These are phyloP conservation scores for Chalaropsis thielavioides DNA, from an alignment of 2,329 filamentous ascomycete species.

Conservation along the genomic window DNA sequence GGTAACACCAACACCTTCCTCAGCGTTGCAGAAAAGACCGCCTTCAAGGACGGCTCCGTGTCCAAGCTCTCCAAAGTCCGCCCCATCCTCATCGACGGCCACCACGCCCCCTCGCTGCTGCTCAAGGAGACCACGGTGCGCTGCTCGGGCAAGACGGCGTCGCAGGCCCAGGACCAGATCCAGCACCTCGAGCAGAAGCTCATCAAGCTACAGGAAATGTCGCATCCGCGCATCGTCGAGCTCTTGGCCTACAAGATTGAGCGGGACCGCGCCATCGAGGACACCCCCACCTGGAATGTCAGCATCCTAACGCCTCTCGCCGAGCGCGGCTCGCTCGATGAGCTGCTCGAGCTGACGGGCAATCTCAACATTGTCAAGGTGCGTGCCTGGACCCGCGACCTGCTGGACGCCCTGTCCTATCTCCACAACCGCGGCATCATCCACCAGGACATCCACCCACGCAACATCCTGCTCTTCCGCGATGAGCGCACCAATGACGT, in stretches of 20 bases:
- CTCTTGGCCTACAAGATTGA: slow-evolving; percentile 74
- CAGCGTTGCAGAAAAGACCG: slow-evolving; percentile 53
- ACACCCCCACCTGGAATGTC: slow-evolving; percentile 47
- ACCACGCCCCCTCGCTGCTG: slow-evolving; percentile 48
- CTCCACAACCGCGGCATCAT: slow-evolving; percentile 72
- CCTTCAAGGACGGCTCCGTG: slow-evolving; percentile 40
- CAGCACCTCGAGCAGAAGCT: slow-evolving; percentile 64
- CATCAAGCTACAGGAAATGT: slow-evolving; percentile 52
- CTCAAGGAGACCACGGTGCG: slow-evolving; percentile 56
- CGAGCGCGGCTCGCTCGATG: slow-evolving; percentile 67
- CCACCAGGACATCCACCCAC: slow-evolving; percentile 68
- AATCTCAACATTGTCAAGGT: slow-evolving; percentile 59
- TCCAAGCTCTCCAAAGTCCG: slow-evolving; percentile 60
- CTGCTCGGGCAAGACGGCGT: slow-evolving; percentile 40
- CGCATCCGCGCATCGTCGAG: slow-evolving; percentile 62
- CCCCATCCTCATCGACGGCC: slow-evolving; percentile 43
- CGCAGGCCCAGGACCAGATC: slow-evolving; percentile 59
- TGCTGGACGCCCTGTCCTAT: slow-evolving; percentile 77
- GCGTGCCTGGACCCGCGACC: slow-evolving; percentile 78
- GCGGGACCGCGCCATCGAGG: slow-evolving; percentile 31
- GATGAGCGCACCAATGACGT: slow-evolving; percentile 50
- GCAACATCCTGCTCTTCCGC: slow-evolving; percentile 65
- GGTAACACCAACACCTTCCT: slow-evolving; percentile 54
- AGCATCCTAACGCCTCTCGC: slow-evolving; percentile 63
- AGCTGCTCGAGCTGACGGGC: slow-evolving; percentile 67